phyloP scores from a whole-genome alignment of 1,284 basidiomycete species.

The Boletus semigastroideus region DNA sequence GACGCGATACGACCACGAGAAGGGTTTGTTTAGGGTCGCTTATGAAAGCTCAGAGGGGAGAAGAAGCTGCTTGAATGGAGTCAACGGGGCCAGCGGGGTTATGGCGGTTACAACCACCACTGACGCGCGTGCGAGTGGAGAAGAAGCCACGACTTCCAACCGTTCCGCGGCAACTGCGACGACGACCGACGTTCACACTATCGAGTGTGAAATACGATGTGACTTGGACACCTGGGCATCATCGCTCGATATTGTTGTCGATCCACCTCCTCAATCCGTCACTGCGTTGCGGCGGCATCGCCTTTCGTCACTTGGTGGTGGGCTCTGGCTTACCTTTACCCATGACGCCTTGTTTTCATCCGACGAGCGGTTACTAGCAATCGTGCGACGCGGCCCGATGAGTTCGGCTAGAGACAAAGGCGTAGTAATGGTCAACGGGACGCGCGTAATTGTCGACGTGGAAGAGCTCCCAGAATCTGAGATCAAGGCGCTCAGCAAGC shows the following conservation, averaged over 20 bases:
- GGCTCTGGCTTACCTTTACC: conserved; percentile 93
- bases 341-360: conserved; percentile 81
- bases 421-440: conserved; percentile 87
- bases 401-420: conserved; percentile 69
- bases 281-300: conserved; percentile 86
- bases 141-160: conserved; percentile 10
- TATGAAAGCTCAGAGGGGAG: conserved; percentile 73
- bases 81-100: conserved; percentile 19
- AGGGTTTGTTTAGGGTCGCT: conserved; percentile 78
- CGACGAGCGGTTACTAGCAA: conserved; percentile 71
- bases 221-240: conserved; percentile 91
- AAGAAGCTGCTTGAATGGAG: conserved; percentile 35
- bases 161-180: conserved; percentile 4
- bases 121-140: conserved; percentile 7
- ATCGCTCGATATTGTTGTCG: conserved; percentile 88
- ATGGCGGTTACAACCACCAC: conserved; percentile 4
- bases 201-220: conserved; percentile 94
- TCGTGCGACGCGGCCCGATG: conserved; percentile 73
- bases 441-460: conserved; percentile 82
- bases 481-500: conserved; percentile 77
- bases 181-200: conserved; percentile 44
- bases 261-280: conserved; percentile 88
- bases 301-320: conserved; percentile 86
- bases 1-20: conserved; percentile 86
- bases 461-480: conserved; percentile 92